phyloP scores from a whole-genome alignment of 192 early-diverging fungal genomes.

The Linnemannia exigua region DNA sequence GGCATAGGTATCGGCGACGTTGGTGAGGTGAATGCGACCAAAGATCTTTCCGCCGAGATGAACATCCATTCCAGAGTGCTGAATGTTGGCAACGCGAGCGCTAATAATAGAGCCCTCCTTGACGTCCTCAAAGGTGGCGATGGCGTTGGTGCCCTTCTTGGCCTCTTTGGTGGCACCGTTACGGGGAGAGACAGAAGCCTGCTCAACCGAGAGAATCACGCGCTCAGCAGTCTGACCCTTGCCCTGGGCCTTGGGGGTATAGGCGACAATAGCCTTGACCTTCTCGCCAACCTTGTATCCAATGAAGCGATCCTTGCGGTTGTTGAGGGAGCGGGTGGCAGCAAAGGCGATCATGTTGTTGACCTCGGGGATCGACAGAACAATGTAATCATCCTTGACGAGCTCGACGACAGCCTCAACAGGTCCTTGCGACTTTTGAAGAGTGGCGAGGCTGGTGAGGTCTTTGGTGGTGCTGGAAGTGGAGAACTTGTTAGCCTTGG shows the following conservation, averaged over 20 bases:
- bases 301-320: constrained; percentile 72
- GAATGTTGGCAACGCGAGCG: constrained; percentile 69
- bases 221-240: constrained; percentile 49
- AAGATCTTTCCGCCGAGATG: constrained; percentile 65
- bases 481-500: constrained; percentile 31
- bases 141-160: constrained; percentile 21
- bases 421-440: constrained; percentile 47
- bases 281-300: constrained; percentile 72
- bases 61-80: constrained; percentile 67
- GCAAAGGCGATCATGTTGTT: constrained; percentile 71
- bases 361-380: constrained; percentile 73
- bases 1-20: constrained; percentile 61
- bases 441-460: constrained; percentile 31
- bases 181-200: neutral
- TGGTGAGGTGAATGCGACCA: constrained; percentile 73
- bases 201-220: constrained; percentile 38
- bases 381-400: constrained; percentile 85
- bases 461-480: constrained; percentile 27
- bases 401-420: constrained; percentile 76
- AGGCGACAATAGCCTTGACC: constrained; percentile 59
- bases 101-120: constrained; percentile 67
- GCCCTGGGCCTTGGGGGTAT: constrained; percentile 52
- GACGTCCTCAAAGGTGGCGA: constrained; percentile 62
- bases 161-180: constrained; percentile 18
- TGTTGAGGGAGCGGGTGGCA: constrained; percentile 70